Conservation (phyloP, 805 yeast genomes). For the Pichia manshurica region DNA sequence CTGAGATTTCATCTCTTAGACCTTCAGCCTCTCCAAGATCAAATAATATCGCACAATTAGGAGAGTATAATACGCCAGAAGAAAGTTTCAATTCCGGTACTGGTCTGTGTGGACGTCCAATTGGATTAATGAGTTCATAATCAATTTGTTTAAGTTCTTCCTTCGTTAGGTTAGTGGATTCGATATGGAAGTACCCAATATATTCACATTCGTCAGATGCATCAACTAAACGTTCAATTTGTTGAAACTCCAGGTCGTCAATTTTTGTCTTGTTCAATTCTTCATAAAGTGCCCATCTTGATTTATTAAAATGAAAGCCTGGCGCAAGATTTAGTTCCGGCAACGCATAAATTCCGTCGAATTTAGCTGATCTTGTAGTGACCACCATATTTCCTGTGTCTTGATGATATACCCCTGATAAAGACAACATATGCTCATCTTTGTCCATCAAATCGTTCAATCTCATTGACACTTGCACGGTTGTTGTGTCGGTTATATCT, state of each 20-base stretch:
- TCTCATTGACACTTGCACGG: conserved; percentile 28
- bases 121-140: conserved; percentile 62
- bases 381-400: conserved; percentile 57
- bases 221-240: conserved; percentile 33
- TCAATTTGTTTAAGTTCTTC: conserved; percentile 60
- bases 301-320: conserved; percentile 37
- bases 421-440: conserved; percentile 43
- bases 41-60: conserved; percentile 74
- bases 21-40: conserved; percentile 42
- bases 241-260: conserved; percentile 34
- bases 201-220: conserved; percentile 56
- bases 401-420: conserved; percentile 63
- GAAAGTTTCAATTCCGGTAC: conserved; percentile 53
- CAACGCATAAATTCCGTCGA: conserved; percentile 53
- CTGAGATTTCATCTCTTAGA: conserved; percentile 46
- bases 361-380: conserved; percentile 57
- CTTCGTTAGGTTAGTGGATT: conserved; percentile 49
- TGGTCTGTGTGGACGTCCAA: conserved; percentile 66
- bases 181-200: conserved; percentile 60
- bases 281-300: conserved; percentile 40
- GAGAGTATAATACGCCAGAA: conserved; percentile 68
- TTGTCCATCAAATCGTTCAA: conserved; percentile 42
- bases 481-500: conserved; percentile 25
- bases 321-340: conserved; percentile 46
- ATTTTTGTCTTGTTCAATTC: conserved; percentile 38